Base-by-base conservation (phyloP, 176 grass and related monocot species). In the Cymbopogon citratus region DNA sequence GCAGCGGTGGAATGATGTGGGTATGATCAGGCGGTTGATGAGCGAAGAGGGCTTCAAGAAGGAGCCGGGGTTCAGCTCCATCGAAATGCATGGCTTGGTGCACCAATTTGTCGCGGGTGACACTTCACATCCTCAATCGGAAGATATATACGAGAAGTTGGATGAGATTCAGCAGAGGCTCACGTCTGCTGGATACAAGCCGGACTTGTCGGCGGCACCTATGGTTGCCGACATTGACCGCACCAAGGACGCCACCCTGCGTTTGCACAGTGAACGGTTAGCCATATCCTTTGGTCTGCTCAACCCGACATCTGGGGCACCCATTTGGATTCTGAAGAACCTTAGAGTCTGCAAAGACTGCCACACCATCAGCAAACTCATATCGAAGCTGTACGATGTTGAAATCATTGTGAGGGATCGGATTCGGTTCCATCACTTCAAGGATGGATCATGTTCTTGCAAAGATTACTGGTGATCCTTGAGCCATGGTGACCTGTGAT, bases 371-470 rank as follows among this genome's bases (percentile, higher is more conserved):
- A 95, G 71, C 60, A 98, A 98, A 72, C 84, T 98, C 44, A 69
- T 95, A 62, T 93, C 95, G 0, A 78, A 73, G 71, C 66, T 95
- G 10, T 95, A 93, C 10, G 49, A 75, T 7, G 85, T 93, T 0
- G 95, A 95, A 70, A 98, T 95, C 80, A 82, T 98, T 2, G 88
- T 98, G 46, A 86, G 92, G 41, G 92, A 98, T 73, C 82, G 95
- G 46, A 94, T 93, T 70, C 87, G 92, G 9, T 98, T 95, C 73
- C 95, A 95, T 68, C 92, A 94, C 49, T 98, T 98, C 75, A 98
- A 75, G 70, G 88, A 93, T 73, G 92, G 95, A 2, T 83, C 69
- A 8, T 98, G 95, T 76, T 93, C 95, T 76, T 91, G 92, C 81
- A 91, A 87, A 82, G 90, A 93, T 81, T 98, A 94, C 62, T 94